phyloP scores from a whole-genome alignment of 73 alveolate genomes.

The Paramecium pentaurelia region DNA sequence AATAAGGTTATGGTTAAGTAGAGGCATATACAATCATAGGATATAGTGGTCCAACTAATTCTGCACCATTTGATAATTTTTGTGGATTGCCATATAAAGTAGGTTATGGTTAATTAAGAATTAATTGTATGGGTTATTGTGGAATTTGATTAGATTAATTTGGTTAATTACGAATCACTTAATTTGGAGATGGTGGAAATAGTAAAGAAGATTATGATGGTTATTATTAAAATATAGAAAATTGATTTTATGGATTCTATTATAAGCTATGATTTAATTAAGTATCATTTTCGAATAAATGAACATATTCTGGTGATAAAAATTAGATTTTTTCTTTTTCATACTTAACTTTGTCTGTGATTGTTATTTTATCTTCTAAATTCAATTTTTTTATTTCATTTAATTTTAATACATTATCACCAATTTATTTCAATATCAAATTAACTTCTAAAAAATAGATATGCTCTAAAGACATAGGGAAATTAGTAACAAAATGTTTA shows the following conservation, averaged over 20 bases:
- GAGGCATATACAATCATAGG: constrained; percentile 4
- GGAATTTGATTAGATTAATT: neutral
- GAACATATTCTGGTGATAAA: neutral
- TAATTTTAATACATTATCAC: neutral
- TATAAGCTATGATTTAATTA: neutral
- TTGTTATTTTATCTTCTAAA: neutral
- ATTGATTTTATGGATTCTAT: neutral
- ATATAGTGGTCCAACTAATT: constrained; percentile 14
- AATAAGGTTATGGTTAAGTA: neutral
- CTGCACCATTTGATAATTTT: neutral
- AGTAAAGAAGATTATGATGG: neutral
- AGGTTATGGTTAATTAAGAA: neutral
- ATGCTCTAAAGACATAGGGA: neutral
- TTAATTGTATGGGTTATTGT: neutral
- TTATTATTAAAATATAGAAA: neutral
- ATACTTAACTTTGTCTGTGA: neutral
- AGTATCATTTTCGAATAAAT: neutral
- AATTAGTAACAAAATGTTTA: neutral
- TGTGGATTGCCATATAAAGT: neutral
- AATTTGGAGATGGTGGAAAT: neutral
- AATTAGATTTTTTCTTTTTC: neutral
- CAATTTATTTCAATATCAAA: neutral
- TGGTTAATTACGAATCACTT: neutral
- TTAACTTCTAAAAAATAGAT: constrained; percentile 2
- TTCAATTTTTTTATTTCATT: neutral